These are phyloP conservation scores for Barbarea vulgaris DNA, from an alignment of 345 rosid species.

Conservation along the genomic window DNA sequence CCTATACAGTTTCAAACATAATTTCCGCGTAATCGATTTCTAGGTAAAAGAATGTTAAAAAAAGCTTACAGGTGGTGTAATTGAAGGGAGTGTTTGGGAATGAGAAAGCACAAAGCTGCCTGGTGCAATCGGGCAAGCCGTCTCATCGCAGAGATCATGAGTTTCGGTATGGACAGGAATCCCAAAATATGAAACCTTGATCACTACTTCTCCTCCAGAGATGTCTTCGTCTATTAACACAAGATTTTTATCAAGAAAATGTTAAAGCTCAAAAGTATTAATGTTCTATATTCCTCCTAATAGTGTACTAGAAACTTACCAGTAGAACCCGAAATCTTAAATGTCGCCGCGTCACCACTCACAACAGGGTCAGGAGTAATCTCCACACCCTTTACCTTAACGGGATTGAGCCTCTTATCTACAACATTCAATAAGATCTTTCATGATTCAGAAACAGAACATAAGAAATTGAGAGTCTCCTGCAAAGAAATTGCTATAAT, in stretches of 20 bases:
- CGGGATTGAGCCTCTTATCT: constrained; percentile 51
- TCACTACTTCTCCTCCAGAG: constrained; percentile 56
- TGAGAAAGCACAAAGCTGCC: constrained; percentile 71
- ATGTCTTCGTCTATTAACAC: constrained; percentile 46
- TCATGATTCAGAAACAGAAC: too few species aligned
- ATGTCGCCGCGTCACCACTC: constrained; percentile 55
- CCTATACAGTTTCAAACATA: background rate
- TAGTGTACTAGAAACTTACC: constrained; percentile 39
- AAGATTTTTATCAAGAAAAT: background rate
- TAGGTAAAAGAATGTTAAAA: background rate
- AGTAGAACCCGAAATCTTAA: constrained; percentile 59
- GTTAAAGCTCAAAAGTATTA: background rate
- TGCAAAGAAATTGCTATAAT: too few species aligned
- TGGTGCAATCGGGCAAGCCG: constrained; percentile 52
- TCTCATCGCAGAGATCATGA: constrained; percentile 62
- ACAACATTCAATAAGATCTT: constrained; percentile 5
- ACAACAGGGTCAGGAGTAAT: constrained; percentile 65
- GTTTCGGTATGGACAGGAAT: constrained; percentile 57
- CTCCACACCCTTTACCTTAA: constrained; percentile 52
- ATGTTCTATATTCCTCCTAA: background rate
- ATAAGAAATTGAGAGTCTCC: too few species aligned
- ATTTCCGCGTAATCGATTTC: background rate
- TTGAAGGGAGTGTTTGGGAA: constrained; percentile 56
- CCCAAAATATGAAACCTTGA: constrained; percentile 52
- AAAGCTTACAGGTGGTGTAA: constrained; percentile 62